These are phyloP conservation scores for Aureobasidium namibiae DNA, from an alignment of 2,329 filamentous ascomycete genomes.

Conservation along the genomic window DNA sequence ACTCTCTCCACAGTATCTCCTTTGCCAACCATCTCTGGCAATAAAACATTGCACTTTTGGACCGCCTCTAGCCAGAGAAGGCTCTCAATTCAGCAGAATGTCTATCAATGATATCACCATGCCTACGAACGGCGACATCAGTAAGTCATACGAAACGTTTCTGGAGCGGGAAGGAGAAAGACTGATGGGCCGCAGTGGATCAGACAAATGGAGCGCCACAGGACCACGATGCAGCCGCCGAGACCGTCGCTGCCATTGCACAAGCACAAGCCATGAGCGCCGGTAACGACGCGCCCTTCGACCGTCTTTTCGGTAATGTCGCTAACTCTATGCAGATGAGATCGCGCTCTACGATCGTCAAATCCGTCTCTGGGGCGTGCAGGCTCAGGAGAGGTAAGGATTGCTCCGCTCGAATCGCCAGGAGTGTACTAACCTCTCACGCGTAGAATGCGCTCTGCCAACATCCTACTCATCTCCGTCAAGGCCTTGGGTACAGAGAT, in stretches of 20 bases:
- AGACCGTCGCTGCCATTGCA: constrained; percentile 30
- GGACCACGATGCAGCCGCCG: constrained; percentile 27
- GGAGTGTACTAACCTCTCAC: not conserved
- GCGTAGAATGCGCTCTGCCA: constrained; percentile 64
- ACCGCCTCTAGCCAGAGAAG: not conserved
- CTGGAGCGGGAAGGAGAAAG: not conserved
- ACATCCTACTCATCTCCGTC: constrained; percentile 81
- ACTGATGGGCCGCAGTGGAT: not conserved
- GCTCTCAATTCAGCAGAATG: not conserved
- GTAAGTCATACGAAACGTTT: not conserved
- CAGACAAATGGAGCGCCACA: constrained; percentile 19
- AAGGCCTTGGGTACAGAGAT: constrained; percentile 87
- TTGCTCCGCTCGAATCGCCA: constrained; percentile 34
- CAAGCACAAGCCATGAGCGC: constrained; percentile 34
- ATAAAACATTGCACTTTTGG: not conserved
- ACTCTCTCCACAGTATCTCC: too few species aligned
- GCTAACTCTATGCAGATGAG: constrained; percentile 55
- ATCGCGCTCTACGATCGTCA: constrained; percentile 96
- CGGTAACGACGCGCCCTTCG: not conserved
- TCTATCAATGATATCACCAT: not conserved
- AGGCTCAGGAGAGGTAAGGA: constrained; percentile 62
- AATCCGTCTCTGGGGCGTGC: constrained; percentile 93
- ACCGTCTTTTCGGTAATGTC: not conserved
- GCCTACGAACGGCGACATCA: not conserved
- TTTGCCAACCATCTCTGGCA: not conserved